Evolutionary conservation across 2,329 filamentous ascomycete species (phyloP), one percentile per base, ranked within the genome.

Genomic region (Macrophomina pseudophaseolina): DNA sequence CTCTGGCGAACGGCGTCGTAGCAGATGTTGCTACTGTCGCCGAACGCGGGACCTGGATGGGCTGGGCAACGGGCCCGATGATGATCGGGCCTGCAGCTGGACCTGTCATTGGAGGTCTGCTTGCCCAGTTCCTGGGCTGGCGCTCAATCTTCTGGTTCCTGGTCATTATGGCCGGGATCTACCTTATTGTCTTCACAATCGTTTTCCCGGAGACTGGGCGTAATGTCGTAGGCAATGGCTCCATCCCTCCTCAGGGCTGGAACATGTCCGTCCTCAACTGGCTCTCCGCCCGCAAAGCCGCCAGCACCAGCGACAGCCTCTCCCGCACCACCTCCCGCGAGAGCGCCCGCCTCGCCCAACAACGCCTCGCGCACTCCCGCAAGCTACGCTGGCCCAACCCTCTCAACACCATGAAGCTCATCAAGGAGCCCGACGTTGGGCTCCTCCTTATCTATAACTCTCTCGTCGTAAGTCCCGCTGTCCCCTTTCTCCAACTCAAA

Each of bases 301-400:
- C 49, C 16, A 8, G 46, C 40, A 48, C 67, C 28, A 38, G 48
- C 28, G 3, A 63, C 30, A 53, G 70, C 3, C 67, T 74, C 7
- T 68, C 70, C 5, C 70, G 70, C n/a, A 71, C 74, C 11, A 63
- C 68, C 4, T 74, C 72, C 1, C 70, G 70, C 1, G 70, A 73
- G 23, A 68, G 67, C 49, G 67, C 69, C n/a, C 70, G 70, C 23
- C 67, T 70, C 2, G 71, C 71, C 2, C 72, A 71, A 49, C 66
- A 70, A 23, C 68, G 69, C 14, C 67, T 79, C 14, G 70, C 73
- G 7, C 68, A 70, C 6, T 71, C 72, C 9, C 73, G 76, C 16
- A 78, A 77, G 52, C 71, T 82, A 5, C 73, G 74, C 2, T 79
- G 81, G 33, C 82, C 82, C 0, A 85, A 84, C 65, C 82, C 82